Evolutionary conservation across 345 rosid genomes (phyloP).

Genomic region (Excoecaria cochinchinensis): DNA sequence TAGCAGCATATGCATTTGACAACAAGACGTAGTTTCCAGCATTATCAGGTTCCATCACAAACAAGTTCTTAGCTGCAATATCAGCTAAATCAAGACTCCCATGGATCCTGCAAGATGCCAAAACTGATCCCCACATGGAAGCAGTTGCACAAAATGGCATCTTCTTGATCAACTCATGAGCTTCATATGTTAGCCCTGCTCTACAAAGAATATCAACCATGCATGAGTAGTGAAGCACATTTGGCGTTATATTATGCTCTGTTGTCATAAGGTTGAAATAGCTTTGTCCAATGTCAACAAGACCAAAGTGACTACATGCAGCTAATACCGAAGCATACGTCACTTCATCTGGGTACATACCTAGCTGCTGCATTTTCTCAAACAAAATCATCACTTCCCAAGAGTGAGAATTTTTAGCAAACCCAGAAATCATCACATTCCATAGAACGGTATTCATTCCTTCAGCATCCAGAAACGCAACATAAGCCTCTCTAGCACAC

Average conservation of each 20-base stretch:
- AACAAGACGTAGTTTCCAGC: constrained; percentile 75
- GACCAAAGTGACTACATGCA: constrained; percentile 75
- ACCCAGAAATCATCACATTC: constrained; percentile 78
- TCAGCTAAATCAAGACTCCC: constrained; percentile 64
- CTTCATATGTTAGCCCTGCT: constrained; percentile 60
- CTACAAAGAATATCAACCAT: constrained; percentile 84
- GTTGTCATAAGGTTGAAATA: constrained; percentile 60
- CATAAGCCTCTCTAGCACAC: constrained; percentile 55
- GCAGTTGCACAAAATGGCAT: constrained; percentile 70
- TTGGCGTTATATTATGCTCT: constrained; percentile 46
- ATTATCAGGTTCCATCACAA: constrained; percentile 67
- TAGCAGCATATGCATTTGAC: constrained; percentile 62
- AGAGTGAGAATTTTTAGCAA: constrained; percentile 58
- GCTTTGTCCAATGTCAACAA: constrained; percentile 56
- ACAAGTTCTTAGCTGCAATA: constrained; percentile 63
- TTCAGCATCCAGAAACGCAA: constrained; percentile 43
- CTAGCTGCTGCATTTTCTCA: constrained; percentile 82
- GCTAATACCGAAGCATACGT: constrained; percentile 66
- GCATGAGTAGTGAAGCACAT: constrained; percentile 73
- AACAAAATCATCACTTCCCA: constrained; percentile 71
- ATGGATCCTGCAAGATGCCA: constrained; percentile 63
- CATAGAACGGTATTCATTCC: constrained; percentile 59
- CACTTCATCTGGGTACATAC: constrained; percentile 58
- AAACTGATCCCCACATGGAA: constrained; percentile 83
- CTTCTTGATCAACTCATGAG: constrained; percentile 49